Conservation (phyloP, 176 grass and related monocot species). For the Puccinellia tenuiflora region DNA sequence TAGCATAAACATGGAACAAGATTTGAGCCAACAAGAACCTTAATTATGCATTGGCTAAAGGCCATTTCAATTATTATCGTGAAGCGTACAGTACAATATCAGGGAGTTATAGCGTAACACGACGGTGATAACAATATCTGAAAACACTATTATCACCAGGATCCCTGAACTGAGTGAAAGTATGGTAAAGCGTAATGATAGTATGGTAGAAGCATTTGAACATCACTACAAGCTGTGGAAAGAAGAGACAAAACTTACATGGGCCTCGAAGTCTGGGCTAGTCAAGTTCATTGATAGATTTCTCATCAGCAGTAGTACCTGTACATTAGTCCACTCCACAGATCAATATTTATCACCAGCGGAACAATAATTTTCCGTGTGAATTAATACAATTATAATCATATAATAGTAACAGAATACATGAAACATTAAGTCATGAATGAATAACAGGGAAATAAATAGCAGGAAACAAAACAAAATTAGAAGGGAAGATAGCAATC, state of each 20-base stretch:
- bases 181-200: background rate
- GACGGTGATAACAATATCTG: background rate
- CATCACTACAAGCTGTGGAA: background rate
- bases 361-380: background rate
- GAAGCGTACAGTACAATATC: background rate
- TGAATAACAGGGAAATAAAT: background rate
- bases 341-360: background rate
- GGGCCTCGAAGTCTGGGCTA: constrained; percentile 72
- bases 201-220: background rate
- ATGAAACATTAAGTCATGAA: background rate
- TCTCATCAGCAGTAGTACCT: constrained; percentile 88
- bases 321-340: constrained; percentile 13
- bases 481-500: background rate
- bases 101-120: background rate
- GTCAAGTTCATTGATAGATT: constrained; percentile 85
- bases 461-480: background rate
- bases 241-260: constrained; percentile 52
- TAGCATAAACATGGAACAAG: background rate
- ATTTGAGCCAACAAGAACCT: background rate
- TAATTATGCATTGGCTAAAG: background rate
- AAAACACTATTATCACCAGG: background rate
- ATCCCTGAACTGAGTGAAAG: background rate
- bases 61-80: background rate
- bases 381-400: background rate
- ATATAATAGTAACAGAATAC: background rate